Evolutionary conservation across 2,329 filamentous ascomycete species (phyloP), one percentile per base, ranked within the genome.

Genomic region (Knufia petricola): DNA sequence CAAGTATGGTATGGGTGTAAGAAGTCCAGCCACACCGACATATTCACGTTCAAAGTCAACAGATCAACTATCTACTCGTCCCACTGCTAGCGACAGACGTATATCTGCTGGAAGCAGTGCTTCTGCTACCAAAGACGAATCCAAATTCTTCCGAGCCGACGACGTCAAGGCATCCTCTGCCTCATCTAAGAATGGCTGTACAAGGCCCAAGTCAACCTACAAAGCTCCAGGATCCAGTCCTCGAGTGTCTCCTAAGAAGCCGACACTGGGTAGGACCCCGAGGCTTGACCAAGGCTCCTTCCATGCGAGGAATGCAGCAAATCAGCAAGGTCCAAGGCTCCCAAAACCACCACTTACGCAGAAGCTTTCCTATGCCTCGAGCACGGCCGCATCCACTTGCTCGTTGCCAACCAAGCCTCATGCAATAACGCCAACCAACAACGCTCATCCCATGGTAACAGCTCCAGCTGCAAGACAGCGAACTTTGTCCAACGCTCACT

Each of bases 111-210:
- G 67, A 23, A 69, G 64, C 54, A 67, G 65, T 30, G 55, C 66
- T 30, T 60, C 61, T 13, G 61, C 64, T 21, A 67, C 69, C 7
- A 64, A 52, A 46, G 65, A 59, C 20, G 41, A 45, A 10, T 49
- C 51, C 49, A 41, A 87, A 69, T 96, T 96, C 74, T 95, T 98
- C 64, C 89, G 94, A 63, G 92, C 89, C 23, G 87, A 82, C 63
- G 87, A 95, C 58, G 84, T 77, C 32, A 82, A 77, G 58, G 66
- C 71, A 19, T 55, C 68, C 23, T 67, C 67, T 26, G 69, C 67
- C 32, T 50, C 55, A 23, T 50, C 69, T 48, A 66, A 64, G 2
- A 52, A 60, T 8, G 59, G n/a, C 50, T 17, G 32, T 50, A 52
- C 60, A 41, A 47, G 56, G 20, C 49, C 53, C 43, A 53, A 61